These are phyloP conservation scores for Westerdykella aurantiaca DNA, from an alignment of 2,329 filamentous ascomycete genomes.

Conservation along the genomic window DNA sequence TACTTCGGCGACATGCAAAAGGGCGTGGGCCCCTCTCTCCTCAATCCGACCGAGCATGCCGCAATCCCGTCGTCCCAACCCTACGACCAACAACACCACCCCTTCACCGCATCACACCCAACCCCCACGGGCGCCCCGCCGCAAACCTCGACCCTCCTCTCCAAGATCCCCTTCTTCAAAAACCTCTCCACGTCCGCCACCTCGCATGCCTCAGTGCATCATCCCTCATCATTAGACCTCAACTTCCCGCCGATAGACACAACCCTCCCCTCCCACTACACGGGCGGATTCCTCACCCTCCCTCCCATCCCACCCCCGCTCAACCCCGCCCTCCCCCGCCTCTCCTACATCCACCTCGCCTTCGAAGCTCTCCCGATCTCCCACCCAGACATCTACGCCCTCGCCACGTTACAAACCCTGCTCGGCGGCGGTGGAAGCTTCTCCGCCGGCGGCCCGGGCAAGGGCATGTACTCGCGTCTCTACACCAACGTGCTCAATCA, in stretches of 20 bases:
- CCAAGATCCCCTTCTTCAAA: constrained; percentile 84
- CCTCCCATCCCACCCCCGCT: constrained; percentile 71
- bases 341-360: constrained; percentile 90
- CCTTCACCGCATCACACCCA: constrained; percentile 38
- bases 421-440: constrained; percentile 95
- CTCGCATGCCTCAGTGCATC: constrained; percentile 49
- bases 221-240: constrained; percentile 43
- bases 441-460: constrained; percentile 90
- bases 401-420: constrained; percentile 90
- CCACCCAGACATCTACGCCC: constrained; percentile 89
- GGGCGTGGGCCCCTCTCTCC: constrained; percentile 41
- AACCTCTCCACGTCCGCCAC: constrained; percentile 72
- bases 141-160: constrained; percentile 63
- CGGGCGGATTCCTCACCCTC: constrained; percentile 84
- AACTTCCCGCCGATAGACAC: constrained; percentile 51
- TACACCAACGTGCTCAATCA: constrained; percentile 98
- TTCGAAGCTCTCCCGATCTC: constrained; percentile 92
- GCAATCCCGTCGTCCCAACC: constrained; percentile 16
- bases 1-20: constrained; percentile 88
- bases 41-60: constrained; percentile 25
- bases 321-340: constrained; percentile 70
- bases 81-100: constrained; percentile 44
- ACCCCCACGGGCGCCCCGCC: constrained; percentile 37
- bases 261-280: constrained; percentile 69
- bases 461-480: constrained; percentile 97